phyloP scores from a whole-genome alignment of 805 yeast genomes.

The Nakazawaea wickerhamii region DNA sequence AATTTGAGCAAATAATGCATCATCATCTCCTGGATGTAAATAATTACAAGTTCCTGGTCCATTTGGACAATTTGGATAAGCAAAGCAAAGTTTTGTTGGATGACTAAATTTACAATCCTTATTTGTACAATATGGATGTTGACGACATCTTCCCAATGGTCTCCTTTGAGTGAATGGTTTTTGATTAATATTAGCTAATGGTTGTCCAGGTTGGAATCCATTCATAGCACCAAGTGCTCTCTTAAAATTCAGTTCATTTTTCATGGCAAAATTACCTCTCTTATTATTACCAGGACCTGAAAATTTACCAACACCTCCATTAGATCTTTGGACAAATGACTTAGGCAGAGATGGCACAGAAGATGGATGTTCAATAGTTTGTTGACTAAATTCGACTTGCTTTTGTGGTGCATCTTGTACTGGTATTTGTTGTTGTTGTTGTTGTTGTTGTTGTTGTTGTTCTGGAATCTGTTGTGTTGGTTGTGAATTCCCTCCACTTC shows the following conservation, averaged over 20 bases:
- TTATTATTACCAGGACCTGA: slow-evolving; percentile 14
- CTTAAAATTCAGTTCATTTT: slow-evolving; percentile 36
- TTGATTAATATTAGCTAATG: slow-evolving; percentile 15
- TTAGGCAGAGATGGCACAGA: slow-evolving; percentile 20
- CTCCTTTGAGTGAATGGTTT: slow-evolving; percentile 38
- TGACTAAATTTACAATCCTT: slow-evolving; percentile 72
- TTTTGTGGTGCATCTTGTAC: slow-evolving; percentile 14
- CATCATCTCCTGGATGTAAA: slow-evolving; percentile 84
- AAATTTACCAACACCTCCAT: slow-evolving; percentile 24
- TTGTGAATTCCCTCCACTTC: slow-evolving; percentile 27
- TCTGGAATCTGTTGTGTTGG: slow-evolving; percentile 15
- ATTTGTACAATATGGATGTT: slow-evolving; percentile 64
- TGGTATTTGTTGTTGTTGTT: slow-evolving; percentile 15
- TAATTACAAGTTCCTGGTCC: slow-evolving; percentile 78
- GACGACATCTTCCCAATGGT: slow-evolving; percentile 60
- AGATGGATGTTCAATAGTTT: slow-evolving; percentile 3
- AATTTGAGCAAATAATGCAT: slow-evolving; percentile 59
- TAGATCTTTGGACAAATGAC: slow-evolving; percentile 15
- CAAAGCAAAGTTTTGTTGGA: slow-evolving; percentile 71
- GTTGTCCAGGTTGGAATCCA: slow-evolving; percentile 9
- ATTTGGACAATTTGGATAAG: slow-evolving; percentile 73
- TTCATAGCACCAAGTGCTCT: slow-evolving; percentile 31
- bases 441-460: slow-evolving; percentile 12
- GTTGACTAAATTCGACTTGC: slow-evolving; percentile 6
- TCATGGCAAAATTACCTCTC: slow-evolving; percentile 28